phyloP scores from a whole-genome alignment of 1,284 basidiomycete genomes.

The Takashimella koratensis region DNA sequence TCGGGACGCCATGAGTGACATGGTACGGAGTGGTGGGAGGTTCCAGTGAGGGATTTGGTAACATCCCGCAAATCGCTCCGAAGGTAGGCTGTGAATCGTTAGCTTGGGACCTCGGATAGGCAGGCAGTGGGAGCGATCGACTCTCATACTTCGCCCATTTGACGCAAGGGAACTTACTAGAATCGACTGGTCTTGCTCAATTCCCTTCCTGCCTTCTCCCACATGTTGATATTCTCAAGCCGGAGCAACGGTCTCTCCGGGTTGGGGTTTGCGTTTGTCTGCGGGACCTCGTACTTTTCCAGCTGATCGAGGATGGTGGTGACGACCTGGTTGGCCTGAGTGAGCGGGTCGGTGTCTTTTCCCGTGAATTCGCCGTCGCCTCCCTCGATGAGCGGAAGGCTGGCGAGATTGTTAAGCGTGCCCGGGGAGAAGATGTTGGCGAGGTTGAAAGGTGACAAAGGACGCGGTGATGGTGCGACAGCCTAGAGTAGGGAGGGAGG shows the following conservation, averaged over 20 bases:
- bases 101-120: neutral
- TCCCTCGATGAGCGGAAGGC: slow-evolving; percentile 11
- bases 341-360: slow-evolving; percentile 1
- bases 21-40: slow-evolving; percentile 45
- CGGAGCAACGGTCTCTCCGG: slow-evolving; percentile 45
- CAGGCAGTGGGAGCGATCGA: too few relatives aligned
- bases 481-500: too few relatives aligned
- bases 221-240: slow-evolving; percentile 20
- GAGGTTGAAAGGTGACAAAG: slow-evolving; percentile 29
- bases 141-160: too few relatives aligned
- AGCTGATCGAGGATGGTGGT: slow-evolving; percentile 35
- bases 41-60: slow-evolving; percentile 52
- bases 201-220: slow-evolving; percentile 19
- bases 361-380: slow-evolving; percentile 4
- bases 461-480: slow-evolving; percentile 14
- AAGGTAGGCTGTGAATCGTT: slow-evolving; percentile 32
- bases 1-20: slow-evolving; percentile 48
- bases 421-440: neutral
- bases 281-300: slow-evolving; percentile 38
- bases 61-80: slow-evolving; percentile 48
- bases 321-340: slow-evolving; percentile 14
- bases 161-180: slow-evolving; percentile 27
- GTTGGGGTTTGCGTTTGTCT: slow-evolving; percentile 40
- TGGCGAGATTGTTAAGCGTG: slow-evolving; percentile 1
- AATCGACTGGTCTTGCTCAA: slow-evolving; percentile 25